Evolutionary conservation across 2,329 filamentous ascomycete genomes (phyloP), one percentile per base, ranked within the genome.

Genomic region (Aspergillus oerlinghausenensis): DNA sequence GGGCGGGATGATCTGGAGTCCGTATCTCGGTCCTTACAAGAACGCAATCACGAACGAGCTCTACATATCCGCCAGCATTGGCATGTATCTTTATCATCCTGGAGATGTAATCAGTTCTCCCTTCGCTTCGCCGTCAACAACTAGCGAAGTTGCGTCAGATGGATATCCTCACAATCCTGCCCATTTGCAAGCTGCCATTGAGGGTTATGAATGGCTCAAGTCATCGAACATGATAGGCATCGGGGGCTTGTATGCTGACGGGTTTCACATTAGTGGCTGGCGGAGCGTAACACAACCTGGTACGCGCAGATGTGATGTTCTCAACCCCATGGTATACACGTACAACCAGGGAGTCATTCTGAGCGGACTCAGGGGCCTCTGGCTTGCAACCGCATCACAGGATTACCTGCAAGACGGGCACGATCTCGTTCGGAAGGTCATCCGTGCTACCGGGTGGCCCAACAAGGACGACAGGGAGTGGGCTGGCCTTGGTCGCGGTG

Each of bases 41-140:
- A 97, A 97, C 67, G 91, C 93, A 60, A 95, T 97, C 65, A 97
- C 93, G 29, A 97, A 97, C 68, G 86, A 97, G 70, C 82, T 97
- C 1, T 97, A 84, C 75, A 90, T 97, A 58, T 82, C 92, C 0
- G 91, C 90, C 0, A 94, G 89, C 23, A 83, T 93, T 38, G 84
- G 82, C 53, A 97, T 97, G 93, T 97, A 96, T 69, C 81, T 94
- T 4, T 83, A 93, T 68, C 95, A 92, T 63, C 90, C 92, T 0
- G 90, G 91, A 1, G 91, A 96, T 69, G 74, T 81, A 38, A 90
- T 92, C 61, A 78, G 82, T 21, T 86, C 87, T 0, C 90, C 90
- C 0, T 94, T 88, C 72, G 63, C 78, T 56, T 64, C 65, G 21
- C 50, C 58, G 25, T 57, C 68, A 51, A 55, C 58, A 54, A 52